A percentile compares a stretch with the other conserved stretches of the same genome.
Evolutionary conservation across 441 rosid species (phyloP).

Genomic region (Erodium chrysanthum): DNA sequence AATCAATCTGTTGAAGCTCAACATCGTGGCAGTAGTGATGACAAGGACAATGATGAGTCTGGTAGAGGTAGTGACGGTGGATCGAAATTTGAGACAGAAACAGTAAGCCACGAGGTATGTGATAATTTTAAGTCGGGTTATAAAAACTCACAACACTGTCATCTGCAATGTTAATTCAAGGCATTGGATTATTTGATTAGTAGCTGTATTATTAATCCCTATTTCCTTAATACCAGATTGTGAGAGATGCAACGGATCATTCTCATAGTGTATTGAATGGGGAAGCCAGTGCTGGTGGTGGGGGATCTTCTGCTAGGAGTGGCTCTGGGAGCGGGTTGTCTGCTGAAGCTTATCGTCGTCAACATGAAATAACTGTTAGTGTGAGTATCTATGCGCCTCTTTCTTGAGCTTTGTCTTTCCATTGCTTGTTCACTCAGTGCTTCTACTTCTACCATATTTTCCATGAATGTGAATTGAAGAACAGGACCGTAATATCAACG

Average conservation of each 20-base stretch:
- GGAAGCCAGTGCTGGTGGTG: conserved; percentile 29
- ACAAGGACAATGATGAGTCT: conserved; percentile 25
- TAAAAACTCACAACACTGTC: neutral
- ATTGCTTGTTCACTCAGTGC: neutral
- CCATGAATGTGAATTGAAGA: neutral
- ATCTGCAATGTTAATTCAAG: neutral
- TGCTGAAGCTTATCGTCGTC: conserved; percentile 57
- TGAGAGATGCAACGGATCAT: conserved; percentile 30
- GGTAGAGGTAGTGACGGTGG: conserved; percentile 24
- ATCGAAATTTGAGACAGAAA: conserved; percentile 30
- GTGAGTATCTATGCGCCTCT: conserved; percentile 35
- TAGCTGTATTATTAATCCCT: neutral
- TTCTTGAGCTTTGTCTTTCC: neutral
- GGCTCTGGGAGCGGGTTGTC: conserved; percentile 40
- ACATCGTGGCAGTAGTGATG: conserved; percentile 15
- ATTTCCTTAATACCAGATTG: conserved; percentile 22
- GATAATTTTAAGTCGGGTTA: neutral
- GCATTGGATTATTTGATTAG: neutral
- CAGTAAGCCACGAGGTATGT: conserved; percentile 41
- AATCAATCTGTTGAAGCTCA: conserved; percentile 50
- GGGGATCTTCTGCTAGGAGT: conserved; percentile 31
- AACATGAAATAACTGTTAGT: conserved; percentile 76
- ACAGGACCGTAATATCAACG: neutral
- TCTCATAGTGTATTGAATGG: conserved; percentile 42
- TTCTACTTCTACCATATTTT: neutral